A percentile compares a stretch with the other conserved stretches of the same genome.
Conservation (phyloP, 75 land plant species). For the Pinus albicaulis region DNA sequence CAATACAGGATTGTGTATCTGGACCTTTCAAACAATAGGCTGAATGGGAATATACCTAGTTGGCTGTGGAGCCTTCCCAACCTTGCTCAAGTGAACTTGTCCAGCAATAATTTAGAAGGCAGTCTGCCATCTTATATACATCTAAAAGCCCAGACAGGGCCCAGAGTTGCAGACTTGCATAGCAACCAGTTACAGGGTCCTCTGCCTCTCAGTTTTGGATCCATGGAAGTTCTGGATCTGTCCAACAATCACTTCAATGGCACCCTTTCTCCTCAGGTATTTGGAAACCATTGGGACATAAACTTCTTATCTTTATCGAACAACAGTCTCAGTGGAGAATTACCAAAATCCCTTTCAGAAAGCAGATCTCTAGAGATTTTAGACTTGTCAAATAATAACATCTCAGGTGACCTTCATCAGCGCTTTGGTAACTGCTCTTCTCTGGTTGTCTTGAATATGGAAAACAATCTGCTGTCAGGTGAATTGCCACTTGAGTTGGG, state of each 20-base stretch:
- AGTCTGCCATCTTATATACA: constrained; percentile 9
- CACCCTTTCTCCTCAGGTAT: constrained; percentile 8
- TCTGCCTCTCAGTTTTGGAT: constrained; percentile 6
- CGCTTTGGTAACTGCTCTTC: constrained; percentile 4
- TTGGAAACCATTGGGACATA: neutral
- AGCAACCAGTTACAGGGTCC: constrained; percentile 18
- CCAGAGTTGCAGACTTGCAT: constrained; percentile 1
- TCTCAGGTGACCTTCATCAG: constrained; percentile 19
- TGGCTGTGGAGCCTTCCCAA: constrained; percentile 18
- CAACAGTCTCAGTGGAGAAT: constrained; percentile 19
- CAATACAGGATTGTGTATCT: constrained; percentile 9
- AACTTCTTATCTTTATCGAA: constrained; percentile 14
- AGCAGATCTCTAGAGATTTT: neutral
- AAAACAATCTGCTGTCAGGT: constrained; percentile 24
- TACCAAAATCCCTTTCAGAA: constrained; percentile 1
- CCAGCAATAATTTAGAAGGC: constrained; percentile 15
- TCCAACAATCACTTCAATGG: constrained; percentile 30
- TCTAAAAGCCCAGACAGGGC: neutral
- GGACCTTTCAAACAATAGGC: constrained; percentile 14
- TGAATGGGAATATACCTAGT: constrained; percentile 13
- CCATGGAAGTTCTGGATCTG: constrained; percentile 10
- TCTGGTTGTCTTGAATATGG: constrained; percentile 4
- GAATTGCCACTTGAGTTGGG: constrained; percentile 16
- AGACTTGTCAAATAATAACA: constrained; percentile 16
- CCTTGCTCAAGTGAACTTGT: constrained; percentile 14